Evolutionary conservation across 2,329 filamentous ascomycete genomes (phyloP).

Genomic region (Penicillium sp.): DNA sequence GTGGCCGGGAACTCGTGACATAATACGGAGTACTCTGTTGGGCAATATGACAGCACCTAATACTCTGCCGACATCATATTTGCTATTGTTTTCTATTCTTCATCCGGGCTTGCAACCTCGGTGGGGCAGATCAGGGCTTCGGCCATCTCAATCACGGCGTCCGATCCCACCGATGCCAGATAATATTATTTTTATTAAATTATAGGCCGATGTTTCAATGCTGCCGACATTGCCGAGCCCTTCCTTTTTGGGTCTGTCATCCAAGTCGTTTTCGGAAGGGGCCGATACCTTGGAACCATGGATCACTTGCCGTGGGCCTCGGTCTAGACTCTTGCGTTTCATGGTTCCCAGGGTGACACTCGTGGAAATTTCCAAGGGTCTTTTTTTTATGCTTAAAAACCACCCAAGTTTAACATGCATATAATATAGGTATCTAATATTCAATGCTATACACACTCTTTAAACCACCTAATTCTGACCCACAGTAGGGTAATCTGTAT

Average conservation of each 20-base stretch:
- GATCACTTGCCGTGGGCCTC: not conserved
- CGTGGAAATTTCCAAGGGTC: not conserved
- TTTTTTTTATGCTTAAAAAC: not conserved
- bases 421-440: not conserved
- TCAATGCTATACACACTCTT: not conserved
- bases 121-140: not conserved
- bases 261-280: not conserved
- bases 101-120: not conserved
- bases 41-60: not conserved
- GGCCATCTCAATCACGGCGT: not conserved
- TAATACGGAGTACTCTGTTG: not conserved
- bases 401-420: not conserved
- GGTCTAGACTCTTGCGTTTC: not conserved
- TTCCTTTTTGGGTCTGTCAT: not conserved
- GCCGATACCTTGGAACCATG: not conserved
- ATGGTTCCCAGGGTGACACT: too few species aligned
- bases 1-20: not conserved
- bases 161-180: not conserved
- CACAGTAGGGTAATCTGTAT: conserved; percentile 24
- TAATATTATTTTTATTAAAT: not conserved
- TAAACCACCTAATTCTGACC: not conserved
- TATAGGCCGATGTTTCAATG: too few species aligned
- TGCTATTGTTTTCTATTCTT: not conserved
- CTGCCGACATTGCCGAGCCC: too few species aligned
- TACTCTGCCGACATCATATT: not conserved